Evolutionary conservation across 805 yeast genomes (phyloP).

Genomic region (Candida suzukii): DNA sequence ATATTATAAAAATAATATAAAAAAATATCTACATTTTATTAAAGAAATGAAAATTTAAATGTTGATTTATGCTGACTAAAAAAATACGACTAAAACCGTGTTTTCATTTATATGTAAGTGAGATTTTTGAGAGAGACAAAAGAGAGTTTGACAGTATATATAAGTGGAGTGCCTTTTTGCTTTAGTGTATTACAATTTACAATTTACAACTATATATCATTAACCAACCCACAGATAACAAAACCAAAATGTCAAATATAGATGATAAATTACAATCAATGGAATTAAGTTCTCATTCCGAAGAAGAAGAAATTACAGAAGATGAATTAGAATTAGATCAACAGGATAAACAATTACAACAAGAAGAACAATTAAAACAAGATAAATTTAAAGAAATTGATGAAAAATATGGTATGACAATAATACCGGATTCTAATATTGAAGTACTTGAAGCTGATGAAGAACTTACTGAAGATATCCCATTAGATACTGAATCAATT

Average conservation of each 20-base stretch:
- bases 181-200: too few relatives aligned
- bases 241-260: not conserved
- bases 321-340: slow-evolving; percentile 4
- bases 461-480: slow-evolving; percentile 52
- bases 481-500: slow-evolving; percentile 50
- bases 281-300: not conserved
- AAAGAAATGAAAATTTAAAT: too few relatives aligned
- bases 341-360: slow-evolving; percentile 4
- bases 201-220: too few relatives aligned
- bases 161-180: too few relatives aligned
- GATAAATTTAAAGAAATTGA: slow-evolving; percentile 13
- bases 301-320: slow-evolving; percentile 4
- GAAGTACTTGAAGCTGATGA: slow-evolving; percentile 63
- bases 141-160: too few relatives aligned
- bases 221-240: too few relatives aligned
- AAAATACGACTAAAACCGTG: too few relatives aligned
- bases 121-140: too few relatives aligned
- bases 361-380: slow-evolving; percentile 3
- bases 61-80: too few relatives aligned
- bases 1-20: too few relatives aligned
- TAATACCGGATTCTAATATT: slow-evolving; percentile 32
- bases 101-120: too few relatives aligned
- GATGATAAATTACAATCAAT: not conserved
- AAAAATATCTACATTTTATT: too few relatives aligned
- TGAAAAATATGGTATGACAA: slow-evolving; percentile 21